Evolutionary conservation across 139 green algal species (phyloP).

Genomic region (Mesotaenium endlicherianum): DNA sequence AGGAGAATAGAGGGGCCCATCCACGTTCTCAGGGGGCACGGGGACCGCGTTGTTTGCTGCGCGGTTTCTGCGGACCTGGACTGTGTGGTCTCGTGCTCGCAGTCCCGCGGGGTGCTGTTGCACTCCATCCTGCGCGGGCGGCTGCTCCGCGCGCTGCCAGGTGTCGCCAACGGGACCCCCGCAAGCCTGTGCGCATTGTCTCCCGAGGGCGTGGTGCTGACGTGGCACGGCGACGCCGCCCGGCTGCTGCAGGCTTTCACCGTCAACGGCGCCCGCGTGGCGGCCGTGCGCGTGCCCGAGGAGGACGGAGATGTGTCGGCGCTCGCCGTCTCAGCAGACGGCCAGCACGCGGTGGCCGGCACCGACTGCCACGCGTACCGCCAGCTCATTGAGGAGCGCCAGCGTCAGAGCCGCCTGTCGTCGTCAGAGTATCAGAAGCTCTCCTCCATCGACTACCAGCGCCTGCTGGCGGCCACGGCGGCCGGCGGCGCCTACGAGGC

Average conservation of each 20-base stretch:
- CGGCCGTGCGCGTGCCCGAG: background rate
- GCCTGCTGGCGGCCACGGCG: too few relatives aligned
- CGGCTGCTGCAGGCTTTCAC: slow-evolving; percentile 7
- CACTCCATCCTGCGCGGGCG: slow-evolving; percentile 25
- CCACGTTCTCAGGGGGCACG: slow-evolving; percentile 62
- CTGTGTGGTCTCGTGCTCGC: slow-evolving; percentile 53
- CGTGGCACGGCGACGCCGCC: background rate
- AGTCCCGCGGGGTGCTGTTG: slow-evolving; percentile 46
- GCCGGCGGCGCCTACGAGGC: too few relatives aligned
- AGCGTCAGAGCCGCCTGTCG: too few relatives aligned
- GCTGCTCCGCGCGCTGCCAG: slow-evolving; percentile 61
- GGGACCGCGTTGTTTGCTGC: slow-evolving; percentile 59
- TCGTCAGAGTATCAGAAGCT: too few relatives aligned
- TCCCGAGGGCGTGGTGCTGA: slow-evolving; percentile 4
- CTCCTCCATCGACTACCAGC: too few relatives aligned
- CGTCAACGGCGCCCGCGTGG: slow-evolving; percentile 23
- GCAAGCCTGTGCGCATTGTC: slow-evolving; percentile 14
- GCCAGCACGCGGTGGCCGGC: slow-evolving; percentile 6
- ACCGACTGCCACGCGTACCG: slow-evolving; percentile 5
- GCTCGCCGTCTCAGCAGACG: slow-evolving; percentile 23
- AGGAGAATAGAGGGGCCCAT: slow-evolving; percentile 39
- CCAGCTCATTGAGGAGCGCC: background rate
- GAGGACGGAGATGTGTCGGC: background rate
- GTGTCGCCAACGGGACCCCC: background rate
- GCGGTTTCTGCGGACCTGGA: slow-evolving; percentile 63